These are phyloP conservation scores for Chaetoscypha palmicola DNA, from an alignment of 2,329 filamentous ascomycete genomes.

Conservation along the genomic window DNA sequence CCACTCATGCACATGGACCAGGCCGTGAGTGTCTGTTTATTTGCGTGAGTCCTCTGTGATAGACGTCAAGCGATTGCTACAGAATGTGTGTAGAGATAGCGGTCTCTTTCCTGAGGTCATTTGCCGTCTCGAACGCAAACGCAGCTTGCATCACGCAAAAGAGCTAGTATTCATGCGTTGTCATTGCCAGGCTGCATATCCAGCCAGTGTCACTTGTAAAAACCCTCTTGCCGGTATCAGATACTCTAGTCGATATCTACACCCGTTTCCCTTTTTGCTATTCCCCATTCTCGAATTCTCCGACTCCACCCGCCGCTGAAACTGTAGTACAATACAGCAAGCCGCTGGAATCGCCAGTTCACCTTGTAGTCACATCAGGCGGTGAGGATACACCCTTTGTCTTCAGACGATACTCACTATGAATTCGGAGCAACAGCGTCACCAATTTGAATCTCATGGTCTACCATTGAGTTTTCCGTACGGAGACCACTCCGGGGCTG, in stretches of 20 bases:
- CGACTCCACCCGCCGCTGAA: constrained; percentile 19
- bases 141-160: constrained; percentile 25
- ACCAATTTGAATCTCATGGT: constrained; percentile 16
- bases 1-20: constrained; percentile 1
- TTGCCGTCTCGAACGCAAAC: constrained; percentile 27
- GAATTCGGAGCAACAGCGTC: constrained; percentile 24
- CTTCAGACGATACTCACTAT: constrained; percentile 21
- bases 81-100: constrained; percentile 13
- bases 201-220: constrained; percentile 19
- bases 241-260: constrained; percentile 27
- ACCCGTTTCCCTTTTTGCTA: constrained; percentile 28
- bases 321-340: constrained; percentile 26
- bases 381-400: constrained; percentile 12
- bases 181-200: constrained; percentile 27
- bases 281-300: constrained; percentile 26
- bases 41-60: constrained; percentile 11
- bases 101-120: constrained; percentile 15
- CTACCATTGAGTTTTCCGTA: constrained; percentile 21
- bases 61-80: constrained; percentile 24
- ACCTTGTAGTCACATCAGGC: constrained; percentile 21
- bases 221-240: constrained; percentile 14
- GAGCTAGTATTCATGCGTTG: constrained; percentile 28
- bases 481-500: constrained; percentile 13
- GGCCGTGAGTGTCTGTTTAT: constrained; percentile 8
- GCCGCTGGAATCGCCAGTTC: constrained; percentile 21